Percentiles rank a stretch among this genome's conserved stretches.
Conservation (phyloP, 129 eudicot species). For the Lactuca sativa region DNA sequence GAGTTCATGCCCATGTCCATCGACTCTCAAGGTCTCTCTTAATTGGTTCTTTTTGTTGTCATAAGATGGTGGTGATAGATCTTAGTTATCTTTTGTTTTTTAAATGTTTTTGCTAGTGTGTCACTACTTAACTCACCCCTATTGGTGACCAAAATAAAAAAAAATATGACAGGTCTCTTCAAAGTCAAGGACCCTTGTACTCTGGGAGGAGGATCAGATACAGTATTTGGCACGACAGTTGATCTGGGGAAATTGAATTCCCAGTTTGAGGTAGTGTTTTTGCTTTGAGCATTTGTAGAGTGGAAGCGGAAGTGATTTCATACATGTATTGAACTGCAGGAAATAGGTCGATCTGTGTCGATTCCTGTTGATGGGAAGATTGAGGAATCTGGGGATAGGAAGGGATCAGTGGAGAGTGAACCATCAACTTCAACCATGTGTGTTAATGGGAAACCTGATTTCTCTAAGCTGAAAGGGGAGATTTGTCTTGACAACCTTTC, state of each 20-base stretch:
- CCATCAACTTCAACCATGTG: conserved; percentile 42
- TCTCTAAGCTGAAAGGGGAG: conserved; percentile 76
- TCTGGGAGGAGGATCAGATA: conserved; percentile 42
- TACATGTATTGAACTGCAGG: conserved; percentile 37
- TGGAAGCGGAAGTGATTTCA: no score
- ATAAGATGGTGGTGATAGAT: conserved; percentile 4
- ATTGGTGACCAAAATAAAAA: background rate
- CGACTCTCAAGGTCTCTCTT: conserved; percentile 35
- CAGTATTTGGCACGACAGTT: conserved; percentile 33
- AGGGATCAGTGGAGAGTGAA: conserved; percentile 36
- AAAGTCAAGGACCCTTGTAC: conserved; percentile 33
- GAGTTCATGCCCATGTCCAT: conserved; percentile 36
- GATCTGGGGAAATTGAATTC: conserved; percentile 39
- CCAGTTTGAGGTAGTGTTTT: conserved; percentile 47
- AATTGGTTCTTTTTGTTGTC: background rate
- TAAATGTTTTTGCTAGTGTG: background rate
- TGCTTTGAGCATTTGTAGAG: conserved; percentile 1
- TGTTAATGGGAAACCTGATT: conserved; percentile 64
- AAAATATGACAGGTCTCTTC: conserved; percentile 38
- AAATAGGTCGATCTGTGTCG: conserved; percentile 35
- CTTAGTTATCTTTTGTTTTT: background rate
- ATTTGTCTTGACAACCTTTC: conserved; percentile 72
- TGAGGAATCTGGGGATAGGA: conserved; percentile 40
- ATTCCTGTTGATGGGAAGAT: conserved; percentile 22
- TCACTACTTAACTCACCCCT: background rate